Conservation (phyloP, 306 rosid species). For the Vicia faba region DNA sequence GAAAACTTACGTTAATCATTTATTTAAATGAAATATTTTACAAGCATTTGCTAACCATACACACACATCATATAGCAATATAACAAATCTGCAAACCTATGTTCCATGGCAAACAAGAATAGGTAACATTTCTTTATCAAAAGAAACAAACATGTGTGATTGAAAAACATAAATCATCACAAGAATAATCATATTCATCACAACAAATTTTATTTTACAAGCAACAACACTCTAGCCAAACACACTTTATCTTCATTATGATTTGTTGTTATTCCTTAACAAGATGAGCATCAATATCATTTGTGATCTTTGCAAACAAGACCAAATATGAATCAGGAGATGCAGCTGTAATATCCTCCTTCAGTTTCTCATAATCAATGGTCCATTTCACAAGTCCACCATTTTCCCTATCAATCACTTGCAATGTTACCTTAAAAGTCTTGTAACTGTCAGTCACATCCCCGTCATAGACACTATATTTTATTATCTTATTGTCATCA, state of each 20-base stretch:
- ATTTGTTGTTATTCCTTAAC: background rate
- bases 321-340: conserved; percentile 25
- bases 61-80: background rate
- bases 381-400: conserved; percentile 39
- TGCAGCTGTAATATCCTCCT: conserved; percentile 14
- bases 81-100: background rate
- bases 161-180: no score
- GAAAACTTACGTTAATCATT: no score
- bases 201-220: background rate
- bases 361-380: conserved; percentile 33
- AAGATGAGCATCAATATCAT: conserved; percentile 41
- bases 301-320: conserved; percentile 5
- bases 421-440: conserved; percentile 17
- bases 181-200: no score
- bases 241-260: background rate
- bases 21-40: no score
- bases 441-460: conserved; percentile 26
- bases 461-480: conserved; percentile 29
- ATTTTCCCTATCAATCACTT: conserved; percentile 18
- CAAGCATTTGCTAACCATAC: background rate
- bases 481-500: conserved; percentile 26
- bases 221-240: background rate
- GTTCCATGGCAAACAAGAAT: no score
- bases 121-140: no score
- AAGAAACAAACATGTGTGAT: no score